phyloP scores from a whole-genome alignment of 768 basidiomycete species.

The Fomitopsis serialis region DNA sequence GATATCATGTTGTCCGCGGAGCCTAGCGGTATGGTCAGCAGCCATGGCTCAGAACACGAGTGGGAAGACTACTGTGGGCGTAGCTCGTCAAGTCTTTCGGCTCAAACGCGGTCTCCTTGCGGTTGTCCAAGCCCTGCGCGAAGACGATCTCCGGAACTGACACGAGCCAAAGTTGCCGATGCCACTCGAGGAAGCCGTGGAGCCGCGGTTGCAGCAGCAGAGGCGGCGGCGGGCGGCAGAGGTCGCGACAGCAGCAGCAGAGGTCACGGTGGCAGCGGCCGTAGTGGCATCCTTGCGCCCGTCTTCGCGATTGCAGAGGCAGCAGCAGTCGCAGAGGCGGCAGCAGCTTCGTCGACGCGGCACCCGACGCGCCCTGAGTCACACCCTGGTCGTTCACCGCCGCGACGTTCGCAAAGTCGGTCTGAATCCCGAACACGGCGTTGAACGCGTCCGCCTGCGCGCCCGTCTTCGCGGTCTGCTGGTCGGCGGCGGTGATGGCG shows the following conservation, averaged over 20 bases:
- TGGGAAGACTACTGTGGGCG: background rate
- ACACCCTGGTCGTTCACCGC: too few relatives aligned
- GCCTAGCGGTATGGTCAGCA: constrained; percentile 34
- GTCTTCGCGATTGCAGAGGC: too few relatives aligned
- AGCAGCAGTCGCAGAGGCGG: background rate
- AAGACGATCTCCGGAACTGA: constrained; percentile 52
- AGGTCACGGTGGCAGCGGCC: too few relatives aligned
- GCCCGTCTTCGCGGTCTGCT: constrained; percentile 30
- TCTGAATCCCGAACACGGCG: constrained; percentile 39
- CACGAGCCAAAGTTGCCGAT: constrained; percentile 48
- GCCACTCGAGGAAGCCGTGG: constrained; percentile 27
- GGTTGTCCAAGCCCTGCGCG: constrained; percentile 44
- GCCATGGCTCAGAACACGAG: background rate
- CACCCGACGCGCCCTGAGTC: background rate
- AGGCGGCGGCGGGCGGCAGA: constrained; percentile 41
- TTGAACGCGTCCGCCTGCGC: constrained; percentile 63
- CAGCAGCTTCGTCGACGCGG: background rate
- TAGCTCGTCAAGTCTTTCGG: constrained; percentile 39
- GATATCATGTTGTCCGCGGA: constrained; percentile 55
- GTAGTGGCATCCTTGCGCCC: too few relatives aligned
- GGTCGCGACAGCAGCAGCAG: too few relatives aligned
- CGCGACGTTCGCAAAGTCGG: background rate
- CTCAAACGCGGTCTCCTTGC: constrained; percentile 50
- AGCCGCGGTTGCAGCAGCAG: too few relatives aligned
- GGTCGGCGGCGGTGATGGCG: constrained; percentile 26